Conservation (phyloP, 2,329 filamentous ascomycete genomes). For the Colletotrichum liaoningense region DNA sequence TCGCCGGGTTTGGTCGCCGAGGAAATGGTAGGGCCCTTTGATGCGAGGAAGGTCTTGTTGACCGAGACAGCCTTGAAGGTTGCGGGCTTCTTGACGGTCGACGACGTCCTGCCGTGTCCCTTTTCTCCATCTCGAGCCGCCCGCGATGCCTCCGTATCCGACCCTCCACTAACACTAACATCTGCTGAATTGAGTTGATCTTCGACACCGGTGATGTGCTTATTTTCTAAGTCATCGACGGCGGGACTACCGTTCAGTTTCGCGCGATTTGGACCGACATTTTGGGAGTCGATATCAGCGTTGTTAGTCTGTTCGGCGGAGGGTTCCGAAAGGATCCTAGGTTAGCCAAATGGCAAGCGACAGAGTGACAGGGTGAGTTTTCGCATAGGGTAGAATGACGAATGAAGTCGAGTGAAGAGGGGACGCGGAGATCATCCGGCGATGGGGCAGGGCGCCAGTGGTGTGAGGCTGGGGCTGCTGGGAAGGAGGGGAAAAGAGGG, state of each 20-base stretch:
- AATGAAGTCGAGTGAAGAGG: neutral
- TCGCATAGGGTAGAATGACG: constrained; percentile 1
- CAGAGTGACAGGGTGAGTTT: neutral
- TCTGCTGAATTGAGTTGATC: constrained; percentile 71
- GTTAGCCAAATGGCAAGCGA: constrained; percentile 41
- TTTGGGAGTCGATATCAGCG: constrained; percentile 53
- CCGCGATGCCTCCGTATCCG: constrained; percentile 80
- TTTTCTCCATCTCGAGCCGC: constrained; percentile 68
- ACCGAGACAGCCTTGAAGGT: constrained; percentile 89
- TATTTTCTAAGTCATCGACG: constrained; percentile 66
- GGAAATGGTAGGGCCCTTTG: constrained; percentile 67
- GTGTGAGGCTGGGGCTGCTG: constrained; percentile 3
- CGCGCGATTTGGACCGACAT: constrained; percentile 59
- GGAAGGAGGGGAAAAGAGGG: constrained; percentile 5
- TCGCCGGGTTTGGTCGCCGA: constrained; percentile 62
- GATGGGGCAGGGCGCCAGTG: constrained; percentile 21
- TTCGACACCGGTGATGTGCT: constrained; percentile 68
- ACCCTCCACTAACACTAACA: constrained; percentile 78
- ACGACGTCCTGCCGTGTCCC: constrained; percentile 67
- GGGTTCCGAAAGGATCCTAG: constrained; percentile 7
- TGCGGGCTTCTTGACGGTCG: constrained; percentile 77
- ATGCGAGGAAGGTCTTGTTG: constrained; percentile 84
- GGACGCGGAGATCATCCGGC: constrained; percentile 4
- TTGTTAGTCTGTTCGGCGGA: constrained; percentile 43
- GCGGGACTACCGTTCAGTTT: constrained; percentile 61